Percentiles rank a stretch among this genome's conserved stretches.
phyloP scores from a whole-genome alignment of 202 grass and related monocot species.

The Tripidium arundinaceum region DNA sequence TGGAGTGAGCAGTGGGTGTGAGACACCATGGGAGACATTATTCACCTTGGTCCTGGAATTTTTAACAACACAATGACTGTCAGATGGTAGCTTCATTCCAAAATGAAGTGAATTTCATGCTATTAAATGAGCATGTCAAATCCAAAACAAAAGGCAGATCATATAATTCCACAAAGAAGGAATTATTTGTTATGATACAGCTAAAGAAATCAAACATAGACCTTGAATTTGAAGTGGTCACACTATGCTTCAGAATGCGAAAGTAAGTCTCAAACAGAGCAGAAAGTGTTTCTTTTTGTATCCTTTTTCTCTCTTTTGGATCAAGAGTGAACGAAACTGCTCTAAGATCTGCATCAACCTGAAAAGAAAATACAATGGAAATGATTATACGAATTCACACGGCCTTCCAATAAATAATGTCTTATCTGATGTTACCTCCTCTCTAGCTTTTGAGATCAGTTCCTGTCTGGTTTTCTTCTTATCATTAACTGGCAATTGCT shows the following conservation, averaged over 20 bases:
- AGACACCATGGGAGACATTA: constrained; percentile 26
- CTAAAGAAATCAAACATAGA: constrained; percentile 16
- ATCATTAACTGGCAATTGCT: constrained; percentile 45
- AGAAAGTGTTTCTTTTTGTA: constrained; percentile 75
- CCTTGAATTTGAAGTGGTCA: constrained; percentile 56
- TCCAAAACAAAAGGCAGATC: not conserved
- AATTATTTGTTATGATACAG: not conserved
- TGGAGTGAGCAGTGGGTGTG: constrained; percentile 66
- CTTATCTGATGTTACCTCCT: constrained; percentile 55
- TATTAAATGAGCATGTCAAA: not conserved
- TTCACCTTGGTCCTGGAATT: constrained; percentile 42
- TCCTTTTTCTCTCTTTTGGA: constrained; percentile 54
- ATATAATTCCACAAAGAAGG: not conserved
- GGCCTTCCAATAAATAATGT: not conserved
- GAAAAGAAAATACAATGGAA: constrained; percentile 25
- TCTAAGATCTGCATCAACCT: constrained; percentile 56
- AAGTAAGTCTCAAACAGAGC: constrained; percentile 92
- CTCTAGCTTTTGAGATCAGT: constrained; percentile 63
- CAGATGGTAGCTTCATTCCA: constrained; percentile 2
- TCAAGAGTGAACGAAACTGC: constrained; percentile 48
- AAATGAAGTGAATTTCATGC: not conserved
- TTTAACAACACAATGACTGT: not conserved
- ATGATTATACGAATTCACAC: not conserved
- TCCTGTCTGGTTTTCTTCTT: constrained; percentile 70
- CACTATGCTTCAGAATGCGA: constrained; percentile 78